phyloP scores from a whole-genome alignment of 1,284 basidiomycete genomes.

The Moniliella sp. region DNA sequence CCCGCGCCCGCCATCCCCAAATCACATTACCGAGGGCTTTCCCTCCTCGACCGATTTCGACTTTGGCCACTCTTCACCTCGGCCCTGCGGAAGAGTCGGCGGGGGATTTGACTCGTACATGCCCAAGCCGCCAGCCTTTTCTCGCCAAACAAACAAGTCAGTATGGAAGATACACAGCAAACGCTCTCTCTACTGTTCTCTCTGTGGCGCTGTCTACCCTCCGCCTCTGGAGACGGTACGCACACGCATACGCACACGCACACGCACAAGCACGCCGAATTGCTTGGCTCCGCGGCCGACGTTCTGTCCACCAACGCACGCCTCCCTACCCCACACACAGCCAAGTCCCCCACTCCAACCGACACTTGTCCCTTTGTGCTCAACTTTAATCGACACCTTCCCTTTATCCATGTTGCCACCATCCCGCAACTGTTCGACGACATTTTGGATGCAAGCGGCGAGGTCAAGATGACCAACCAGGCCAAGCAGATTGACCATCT shows the following conservation, averaged over 20 bases:
- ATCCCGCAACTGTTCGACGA: background rate
- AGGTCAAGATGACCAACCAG: background rate
- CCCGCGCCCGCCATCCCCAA: background rate
- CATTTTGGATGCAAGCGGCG: background rate
- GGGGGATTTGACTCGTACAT: background rate
- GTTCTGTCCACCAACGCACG: no score
- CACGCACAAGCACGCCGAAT: no score
- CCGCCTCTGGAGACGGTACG: no score
- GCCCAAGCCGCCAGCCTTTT: background rate
- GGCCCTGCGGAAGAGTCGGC: background rate
- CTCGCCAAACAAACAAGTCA: background rate
- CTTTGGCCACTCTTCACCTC: background rate
- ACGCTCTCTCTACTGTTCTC: background rate
- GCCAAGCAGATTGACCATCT: background rate
- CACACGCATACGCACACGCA: no score
- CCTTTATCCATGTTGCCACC: background rate
- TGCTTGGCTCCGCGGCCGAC: background rate
- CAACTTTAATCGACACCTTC: background rate
- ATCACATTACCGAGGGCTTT: no score
- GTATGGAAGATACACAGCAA: no score
- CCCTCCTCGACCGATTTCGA: background rate
- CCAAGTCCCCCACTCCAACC: background rate
- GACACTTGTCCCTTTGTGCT: background rate
- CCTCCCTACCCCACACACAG: no score
- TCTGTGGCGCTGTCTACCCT: no score